phyloP scores from a whole-genome alignment of 176 grass and related monocot genomes.

The Luzula sylvatica region DNA sequence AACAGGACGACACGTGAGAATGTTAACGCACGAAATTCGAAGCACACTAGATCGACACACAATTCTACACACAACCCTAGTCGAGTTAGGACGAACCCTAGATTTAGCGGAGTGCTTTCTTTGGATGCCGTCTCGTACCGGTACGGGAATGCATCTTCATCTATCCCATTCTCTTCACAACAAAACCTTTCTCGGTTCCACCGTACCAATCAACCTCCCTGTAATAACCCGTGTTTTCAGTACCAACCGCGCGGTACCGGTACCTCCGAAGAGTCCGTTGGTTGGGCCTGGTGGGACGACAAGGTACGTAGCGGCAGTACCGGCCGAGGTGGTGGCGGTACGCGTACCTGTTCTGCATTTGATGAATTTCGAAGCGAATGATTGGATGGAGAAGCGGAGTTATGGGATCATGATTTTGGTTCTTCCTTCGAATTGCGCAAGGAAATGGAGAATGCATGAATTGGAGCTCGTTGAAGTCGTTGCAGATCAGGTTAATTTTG shows the following conservation, averaged over 20 bases:
- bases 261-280: slow-evolving; percentile 23
- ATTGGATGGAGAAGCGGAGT: slow-evolving; percentile 64
- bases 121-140: slow-evolving; percentile 63
- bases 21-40: slow-evolving; percentile 91
- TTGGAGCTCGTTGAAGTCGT: slow-evolving; percentile 89
- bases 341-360: slow-evolving; percentile 72
- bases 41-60: slow-evolving; percentile 82
- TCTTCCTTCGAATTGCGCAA: slow-evolving; percentile 75
- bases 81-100: slow-evolving; percentile 63
- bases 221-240: slow-evolving; percentile 25
- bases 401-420: slow-evolving; percentile 89
- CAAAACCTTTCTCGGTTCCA: slow-evolving; percentile 6
- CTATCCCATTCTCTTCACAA: slow-evolving; percentile 31
- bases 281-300: slow-evolving; percentile 9
- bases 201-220: slow-evolving; percentile 23
- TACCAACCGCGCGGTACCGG: slow-evolving; percentile 20
- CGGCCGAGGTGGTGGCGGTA: slow-evolving; percentile 80
- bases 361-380: slow-evolving; percentile 86
- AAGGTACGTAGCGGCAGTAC: slow-evolving; percentile 34
- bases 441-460: slow-evolving; percentile 79
- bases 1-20: slow-evolving; percentile 66
- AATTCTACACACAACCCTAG: slow-evolving; percentile 71
- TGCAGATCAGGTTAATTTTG: slow-evolving; percentile 64
- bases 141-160: slow-evolving; percentile 23
- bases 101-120: slow-evolving; percentile 61